Evolutionary conservation across 1,284 basidiomycete species (phyloP).

Genomic region (Boletus albobrunnescens): DNA sequence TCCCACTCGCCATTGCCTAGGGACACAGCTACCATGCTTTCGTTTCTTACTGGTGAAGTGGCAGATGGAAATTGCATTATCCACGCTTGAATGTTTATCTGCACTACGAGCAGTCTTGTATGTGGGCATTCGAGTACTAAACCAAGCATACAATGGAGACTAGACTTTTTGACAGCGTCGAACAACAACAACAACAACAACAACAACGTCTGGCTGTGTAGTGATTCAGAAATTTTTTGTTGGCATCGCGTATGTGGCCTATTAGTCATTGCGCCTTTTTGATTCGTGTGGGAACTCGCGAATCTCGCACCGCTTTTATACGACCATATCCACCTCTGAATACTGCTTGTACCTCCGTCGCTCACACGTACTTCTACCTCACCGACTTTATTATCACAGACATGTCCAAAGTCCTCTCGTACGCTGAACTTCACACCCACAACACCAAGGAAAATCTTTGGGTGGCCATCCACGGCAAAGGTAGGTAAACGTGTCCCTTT

Average conservation of each 20-base stretch:
- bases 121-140: constrained; percentile 73
- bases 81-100: constrained; percentile 67
- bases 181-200: too few species aligned
- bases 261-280: not conserved
- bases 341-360: constrained; percentile 11
- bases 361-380: constrained; percentile 19
- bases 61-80: constrained; percentile 53
- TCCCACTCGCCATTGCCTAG: constrained; percentile 64
- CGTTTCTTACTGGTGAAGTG: constrained; percentile 70
- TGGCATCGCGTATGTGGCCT: not conserved
- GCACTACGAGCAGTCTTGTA: constrained; percentile 24
- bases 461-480: constrained; percentile 81
- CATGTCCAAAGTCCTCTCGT: constrained; percentile 60
- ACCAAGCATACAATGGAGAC: constrained; percentile 44
- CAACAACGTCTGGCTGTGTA: not conserved
- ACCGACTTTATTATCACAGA: constrained; percentile 15
- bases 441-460: constrained; percentile 71
- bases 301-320: constrained; percentile 24
- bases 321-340: constrained; percentile 5
- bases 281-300: constrained; percentile 28
- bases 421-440: constrained; percentile 74
- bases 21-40: constrained; percentile 64
- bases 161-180: not conserved
- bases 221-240: not conserved
- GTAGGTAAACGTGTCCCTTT: constrained; percentile 41